Evolutionary conservation across 192 early-diverging fungal species (phyloP).

Genomic region (Gryganskiella cystojenkinii): DNA sequence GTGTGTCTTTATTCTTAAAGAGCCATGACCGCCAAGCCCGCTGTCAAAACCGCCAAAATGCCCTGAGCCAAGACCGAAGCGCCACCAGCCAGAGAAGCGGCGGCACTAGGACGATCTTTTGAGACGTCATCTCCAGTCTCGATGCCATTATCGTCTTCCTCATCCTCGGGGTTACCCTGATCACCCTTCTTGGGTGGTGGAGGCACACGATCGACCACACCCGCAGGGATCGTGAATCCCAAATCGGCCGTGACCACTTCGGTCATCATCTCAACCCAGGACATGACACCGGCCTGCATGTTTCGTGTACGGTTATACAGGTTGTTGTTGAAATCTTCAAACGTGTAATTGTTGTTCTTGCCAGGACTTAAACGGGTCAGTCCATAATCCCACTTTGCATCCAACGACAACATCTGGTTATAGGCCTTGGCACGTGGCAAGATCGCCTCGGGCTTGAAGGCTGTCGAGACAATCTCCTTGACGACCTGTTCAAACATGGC

Average conservation of each 20-base stretch:
- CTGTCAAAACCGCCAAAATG: too few species aligned
- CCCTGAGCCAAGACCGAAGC: too few species aligned
- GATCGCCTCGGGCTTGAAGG: slow-evolving; percentile 40
- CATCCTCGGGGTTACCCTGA: slow-evolving; percentile 36
- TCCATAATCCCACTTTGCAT: slow-evolving; percentile 47
- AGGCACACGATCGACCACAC: slow-evolving; percentile 22
- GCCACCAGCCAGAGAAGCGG: not conserved
- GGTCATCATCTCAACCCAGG: slow-evolving; percentile 24
- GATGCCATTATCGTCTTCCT: slow-evolving; percentile 16
- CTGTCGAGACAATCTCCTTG: slow-evolving; percentile 40
- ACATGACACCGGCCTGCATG: slow-evolving; percentile 30
- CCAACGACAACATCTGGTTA: slow-evolving; percentile 38
- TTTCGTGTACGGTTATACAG: slow-evolving; percentile 12
- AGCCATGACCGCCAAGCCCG: too few species aligned
- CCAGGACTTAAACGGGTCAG: slow-evolving; percentile 20
- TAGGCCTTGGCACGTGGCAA: slow-evolving; percentile 40
- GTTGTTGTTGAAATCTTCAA: slow-evolving; percentile 39
- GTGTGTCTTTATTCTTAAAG: too few species aligned
- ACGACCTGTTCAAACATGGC: slow-evolving; percentile 41
- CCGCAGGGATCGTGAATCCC: slow-evolving; percentile 27
- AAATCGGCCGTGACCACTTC: slow-evolving; percentile 14
- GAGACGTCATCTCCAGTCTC: not conserved
- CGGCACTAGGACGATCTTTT: not conserved
- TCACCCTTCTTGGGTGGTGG: slow-evolving; percentile 32
- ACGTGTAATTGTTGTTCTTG: slow-evolving; percentile 26